Percentiles rank a stretch among this genome's conserved stretches.
These are phyloP conservation scores for Euryodendron excelsum DNA, from an alignment of 148 eudicot genomes.

Conservation along the genomic window DNA sequence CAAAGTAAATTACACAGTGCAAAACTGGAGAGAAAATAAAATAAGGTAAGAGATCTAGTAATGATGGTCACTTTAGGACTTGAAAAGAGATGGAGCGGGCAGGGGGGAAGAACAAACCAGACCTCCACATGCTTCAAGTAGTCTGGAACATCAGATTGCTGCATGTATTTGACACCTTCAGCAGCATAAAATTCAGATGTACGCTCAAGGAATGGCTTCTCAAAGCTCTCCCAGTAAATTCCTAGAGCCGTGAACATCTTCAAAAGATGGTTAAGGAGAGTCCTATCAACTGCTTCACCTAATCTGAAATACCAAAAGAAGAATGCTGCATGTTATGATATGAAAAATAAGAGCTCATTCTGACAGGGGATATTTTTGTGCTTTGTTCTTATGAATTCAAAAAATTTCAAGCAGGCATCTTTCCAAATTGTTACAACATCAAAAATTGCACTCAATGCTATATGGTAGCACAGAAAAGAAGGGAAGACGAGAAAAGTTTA, in stretches of 20 bases:
- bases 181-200: conserved; percentile 95
- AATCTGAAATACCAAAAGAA: conserved; percentile 48
- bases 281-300: conserved; percentile 96
- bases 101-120: conserved; percentile 13
- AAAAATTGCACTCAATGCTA: not conserved
- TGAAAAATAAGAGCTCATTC: not conserved
- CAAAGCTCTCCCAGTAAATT: conserved; percentile 86
- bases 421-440: not conserved
- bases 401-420: not conserved
- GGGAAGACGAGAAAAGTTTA: not conserved
- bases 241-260: conserved; percentile 97
- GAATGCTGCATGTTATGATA: not conserved
- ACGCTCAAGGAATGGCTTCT: conserved; percentile 83
- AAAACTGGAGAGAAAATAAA: not conserved
- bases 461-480: not conserved
- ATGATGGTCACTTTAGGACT: not conserved
- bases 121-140: conserved; percentile 97
- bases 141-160: conserved; percentile 93
- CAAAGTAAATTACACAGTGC: not conserved
- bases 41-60: not conserved
- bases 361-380: not conserved
- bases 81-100: not conserved
- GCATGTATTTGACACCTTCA: conserved; percentile 95
- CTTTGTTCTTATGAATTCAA: not conserved
- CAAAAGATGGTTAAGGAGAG: conserved; percentile 93